Conservation (phyloP, 2,329 filamentous ascomycete genomes). For the Ophiostoma himal-ulmi region DNA sequence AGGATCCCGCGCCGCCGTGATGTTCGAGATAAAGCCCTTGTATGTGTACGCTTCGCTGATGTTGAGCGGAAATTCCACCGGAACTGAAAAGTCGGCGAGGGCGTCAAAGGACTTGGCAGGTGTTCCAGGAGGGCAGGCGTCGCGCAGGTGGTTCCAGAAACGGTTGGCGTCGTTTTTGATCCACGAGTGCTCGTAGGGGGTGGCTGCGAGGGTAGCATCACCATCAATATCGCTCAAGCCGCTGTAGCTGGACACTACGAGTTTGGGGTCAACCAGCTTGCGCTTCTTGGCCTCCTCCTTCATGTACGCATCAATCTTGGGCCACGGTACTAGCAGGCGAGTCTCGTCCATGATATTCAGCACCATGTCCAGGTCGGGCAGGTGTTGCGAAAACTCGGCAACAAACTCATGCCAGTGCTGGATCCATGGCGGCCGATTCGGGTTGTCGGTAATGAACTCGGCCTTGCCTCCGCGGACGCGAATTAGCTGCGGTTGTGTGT, state of each 20-base stretch:
- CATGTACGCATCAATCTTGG: conserved; percentile 48
- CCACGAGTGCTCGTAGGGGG: conserved; percentile 44
- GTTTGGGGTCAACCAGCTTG: conserved; percentile 35
- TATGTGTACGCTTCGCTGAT: conserved; percentile 30
- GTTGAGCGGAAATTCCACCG: conserved; percentile 20
- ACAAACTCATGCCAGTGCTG: conserved; percentile 46
- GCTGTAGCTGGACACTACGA: conserved; percentile 41
- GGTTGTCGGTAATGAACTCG: conserved; percentile 35
- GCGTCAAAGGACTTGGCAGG: conserved; percentile 37
- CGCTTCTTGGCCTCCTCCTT: conserved; percentile 42
- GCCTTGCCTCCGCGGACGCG: conserved; percentile 43
- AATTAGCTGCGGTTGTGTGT: conserved; percentile 41
- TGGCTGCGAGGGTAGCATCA: conserved; percentile 26
- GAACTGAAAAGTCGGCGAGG: conserved; percentile 34
- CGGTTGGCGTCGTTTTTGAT: conserved; percentile 38
- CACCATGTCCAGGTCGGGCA: conserved; percentile 62
- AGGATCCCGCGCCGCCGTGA: conserved; percentile 48
- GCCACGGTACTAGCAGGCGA: conserved; percentile 53
- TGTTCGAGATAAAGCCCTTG: conserved; percentile 49
- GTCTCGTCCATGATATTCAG: conserved; percentile 61
- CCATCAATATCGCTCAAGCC: conserved; percentile 37
- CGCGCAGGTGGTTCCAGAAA: conserved; percentile 55
- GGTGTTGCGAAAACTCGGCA: conserved; percentile 43
- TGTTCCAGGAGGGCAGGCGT: conserved; percentile 52
- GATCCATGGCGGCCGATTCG: conserved; percentile 40